phyloP scores from a whole-genome alignment of 345 rosid genomes.

The Clausena lansium region DNA sequence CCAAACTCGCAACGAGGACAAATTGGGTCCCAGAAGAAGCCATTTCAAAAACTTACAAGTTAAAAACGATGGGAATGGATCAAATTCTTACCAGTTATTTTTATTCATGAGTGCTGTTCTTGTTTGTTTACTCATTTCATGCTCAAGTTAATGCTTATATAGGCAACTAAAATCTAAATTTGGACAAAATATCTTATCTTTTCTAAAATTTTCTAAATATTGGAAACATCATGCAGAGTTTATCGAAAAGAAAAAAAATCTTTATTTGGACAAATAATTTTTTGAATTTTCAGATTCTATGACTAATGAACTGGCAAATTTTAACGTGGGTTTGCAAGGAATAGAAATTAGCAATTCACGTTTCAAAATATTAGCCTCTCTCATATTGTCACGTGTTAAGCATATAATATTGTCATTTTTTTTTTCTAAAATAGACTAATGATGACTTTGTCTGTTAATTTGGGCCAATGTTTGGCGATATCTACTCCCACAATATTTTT shows the following conservation, averaged over 20 bases:
- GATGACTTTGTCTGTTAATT: no score
- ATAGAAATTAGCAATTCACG: background rate
- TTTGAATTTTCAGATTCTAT: background rate
- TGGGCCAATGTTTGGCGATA: no score
- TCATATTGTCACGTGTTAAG: no score
- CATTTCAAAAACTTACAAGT: no score
- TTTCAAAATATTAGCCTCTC: no score
- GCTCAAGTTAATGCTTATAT: background rate
- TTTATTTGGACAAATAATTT: background rate
- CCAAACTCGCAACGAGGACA: conserved; percentile 5
- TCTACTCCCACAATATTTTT: no score
- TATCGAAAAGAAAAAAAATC: background rate
- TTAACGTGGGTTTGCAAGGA: background rate
- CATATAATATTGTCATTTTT: no score
- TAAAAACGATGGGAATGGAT: no score
- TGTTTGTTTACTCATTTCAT: background rate
- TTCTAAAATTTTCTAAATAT: background rate
- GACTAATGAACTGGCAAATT: background rate
- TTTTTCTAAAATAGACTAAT: no score
- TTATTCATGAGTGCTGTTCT: no score
- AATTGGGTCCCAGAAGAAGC: background rate
- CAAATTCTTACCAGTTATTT: no score
- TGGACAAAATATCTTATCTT: background rate
- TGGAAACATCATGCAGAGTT: background rate
- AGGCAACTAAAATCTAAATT: background rate